Conservation (phyloP, 345 rosid genomes). For the Lumnitzera littorea region DNA sequence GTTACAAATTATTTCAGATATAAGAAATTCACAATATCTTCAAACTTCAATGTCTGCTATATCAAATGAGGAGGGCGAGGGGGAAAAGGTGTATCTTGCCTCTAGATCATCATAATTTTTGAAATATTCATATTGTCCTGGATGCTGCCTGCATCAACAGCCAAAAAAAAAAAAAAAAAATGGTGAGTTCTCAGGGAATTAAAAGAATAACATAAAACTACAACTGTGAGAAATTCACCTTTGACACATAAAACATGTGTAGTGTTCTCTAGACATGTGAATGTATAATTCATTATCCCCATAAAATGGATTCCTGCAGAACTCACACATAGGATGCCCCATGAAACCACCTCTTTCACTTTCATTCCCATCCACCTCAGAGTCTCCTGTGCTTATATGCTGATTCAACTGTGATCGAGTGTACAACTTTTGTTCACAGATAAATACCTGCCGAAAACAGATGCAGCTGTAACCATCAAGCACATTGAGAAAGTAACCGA, state of each 20-base stretch:
- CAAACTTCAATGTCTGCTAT: no score
- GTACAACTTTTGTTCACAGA: conserved; percentile 88
- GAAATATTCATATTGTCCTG: conserved; percentile 83
- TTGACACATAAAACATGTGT: conserved; percentile 89
- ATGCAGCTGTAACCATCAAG: conserved; percentile 8
- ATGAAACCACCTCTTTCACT: conserved; percentile 93
- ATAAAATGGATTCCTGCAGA: conserved; percentile 79
- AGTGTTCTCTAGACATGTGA: conserved; percentile 91
- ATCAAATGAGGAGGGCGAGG: no score
- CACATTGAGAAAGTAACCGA: neutral
- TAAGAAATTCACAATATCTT: neutral
- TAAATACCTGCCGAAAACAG: conserved; percentile 51
- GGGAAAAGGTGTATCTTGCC: conserved; percentile 25
- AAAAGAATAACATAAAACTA: neutral
- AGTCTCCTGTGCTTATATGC: conserved; percentile 81
- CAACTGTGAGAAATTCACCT: conserved; percentile 31
- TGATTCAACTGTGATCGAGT: conserved; percentile 73
- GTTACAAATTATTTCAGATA: conserved; percentile 5
- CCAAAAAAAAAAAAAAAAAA: neutral
- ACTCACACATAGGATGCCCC: conserved; percentile 95
- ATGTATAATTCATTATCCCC: conserved; percentile 89
- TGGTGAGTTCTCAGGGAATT: neutral
- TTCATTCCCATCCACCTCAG: conserved; percentile 93
- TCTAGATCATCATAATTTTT: conserved; percentile 90
- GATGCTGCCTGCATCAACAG: conserved; percentile 62